Conservation (phyloP, 306 rosid genomes). For the Pyrus communis region DNA sequence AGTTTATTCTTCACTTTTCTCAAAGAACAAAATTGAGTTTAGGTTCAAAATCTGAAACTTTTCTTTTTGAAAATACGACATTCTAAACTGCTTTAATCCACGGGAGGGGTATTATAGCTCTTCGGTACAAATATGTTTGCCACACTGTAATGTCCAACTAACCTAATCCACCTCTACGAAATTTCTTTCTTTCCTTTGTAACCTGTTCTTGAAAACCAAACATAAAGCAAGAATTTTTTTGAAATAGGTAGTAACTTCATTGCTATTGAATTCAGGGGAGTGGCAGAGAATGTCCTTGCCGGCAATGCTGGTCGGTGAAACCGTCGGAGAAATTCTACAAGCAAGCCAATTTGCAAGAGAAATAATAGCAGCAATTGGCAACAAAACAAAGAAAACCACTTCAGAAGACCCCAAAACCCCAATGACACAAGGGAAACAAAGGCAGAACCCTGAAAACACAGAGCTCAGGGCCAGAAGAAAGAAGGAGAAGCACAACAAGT, state of each 20-base stretch:
- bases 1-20: too few species aligned
- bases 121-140: too few species aligned
- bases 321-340: slow-evolving; percentile 78
- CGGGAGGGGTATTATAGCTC: too few species aligned
- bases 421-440: slow-evolving; percentile 34
- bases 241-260: neutral
- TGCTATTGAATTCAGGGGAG: slow-evolving; percentile 38
- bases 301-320: slow-evolving; percentile 91
- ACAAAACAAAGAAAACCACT: slow-evolving; percentile 21
- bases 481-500: slow-evolving; percentile 67
- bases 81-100: too few species aligned
- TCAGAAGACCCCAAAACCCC: slow-evolving; percentile 83
- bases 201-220: neutral
- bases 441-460: slow-evolving; percentile 49
- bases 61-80: too few species aligned
- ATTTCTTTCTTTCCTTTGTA: neutral
- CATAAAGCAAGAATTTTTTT: neutral
- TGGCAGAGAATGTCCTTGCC: slow-evolving; percentile 88
- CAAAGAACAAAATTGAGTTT: too few species aligned
- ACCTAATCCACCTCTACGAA: too few species aligned
- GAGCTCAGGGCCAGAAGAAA: slow-evolving; percentile 69
- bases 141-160: too few species aligned
- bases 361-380: slow-evolving; percentile 44
- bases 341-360: slow-evolving; percentile 83
- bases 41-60: too few species aligned